Evolutionary conservation across 306 rosid genomes (phyloP), one percentile per base, ranked within the genome.

Genomic region (Hippophae tibetana): DNA sequence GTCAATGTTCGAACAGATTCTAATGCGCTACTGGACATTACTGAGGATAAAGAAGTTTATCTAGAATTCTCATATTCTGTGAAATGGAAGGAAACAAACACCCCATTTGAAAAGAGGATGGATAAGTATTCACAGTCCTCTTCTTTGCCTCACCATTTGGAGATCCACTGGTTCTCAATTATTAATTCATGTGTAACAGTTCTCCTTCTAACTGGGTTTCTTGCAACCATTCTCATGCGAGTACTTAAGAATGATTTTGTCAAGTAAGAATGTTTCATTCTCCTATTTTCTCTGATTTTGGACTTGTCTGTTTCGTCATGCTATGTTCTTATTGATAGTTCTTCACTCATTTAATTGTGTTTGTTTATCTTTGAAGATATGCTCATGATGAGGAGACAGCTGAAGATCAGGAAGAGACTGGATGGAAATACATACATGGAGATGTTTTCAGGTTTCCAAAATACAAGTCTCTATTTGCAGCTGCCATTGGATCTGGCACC

Each of bases 371-470:
- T 54, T 57, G 59, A 62, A 87, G 97, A 81, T 87, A 90, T 66
- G 97, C 95, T 7, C 96, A 90, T 81, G 97, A 90, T 66, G 97
- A 90, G 76, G 97, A 87, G 81, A 89, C 95, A 56, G 96, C 88
- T 52, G 96, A 90, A 79, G 97, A 90, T 69, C 96, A 90, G 69
- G 97, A 90, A 78, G 95, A 90, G 77, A 90, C 97, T 0, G 97
- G 97, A 46, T 90, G 97, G 97, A 90, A 90, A 71, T 90, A 90
- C 72, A 90, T 90, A 62, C 95, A 90, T 56, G 97, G 97, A 26
- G 97, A 90, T 67, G 96, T 90, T 71, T 90, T 90, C 72, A 82
- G 97, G 68, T 90, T 87, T 64, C 97, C 97, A 42, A 79, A 82
- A 66, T 27, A 68, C 80, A 90, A 90, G 69, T 90, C 97, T 40